A percentile compares a stretch with the other conserved stretches of the same genome.
phyloP scores from a whole-genome alignment of 306 rosid species.

The Corylus heterophylla region DNA sequence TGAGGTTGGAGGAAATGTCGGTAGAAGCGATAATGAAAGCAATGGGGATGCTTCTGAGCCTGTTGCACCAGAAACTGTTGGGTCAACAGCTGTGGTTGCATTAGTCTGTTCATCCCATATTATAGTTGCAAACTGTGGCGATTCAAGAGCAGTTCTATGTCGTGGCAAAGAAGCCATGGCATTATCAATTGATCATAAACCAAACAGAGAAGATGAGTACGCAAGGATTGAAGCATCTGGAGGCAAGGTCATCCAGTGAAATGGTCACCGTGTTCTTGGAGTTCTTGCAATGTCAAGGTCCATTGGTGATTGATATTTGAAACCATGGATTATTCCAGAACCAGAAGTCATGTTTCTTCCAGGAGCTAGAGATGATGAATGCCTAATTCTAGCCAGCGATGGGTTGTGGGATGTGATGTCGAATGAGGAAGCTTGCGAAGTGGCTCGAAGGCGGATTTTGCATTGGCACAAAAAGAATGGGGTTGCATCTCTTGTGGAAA shows the following conservation, averaged over 20 bases:
- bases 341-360: slow-evolving; percentile 54
- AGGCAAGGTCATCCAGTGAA: slow-evolving; percentile 61
- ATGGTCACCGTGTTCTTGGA: slow-evolving; percentile 59
- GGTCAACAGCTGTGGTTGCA: slow-evolving; percentile 61
- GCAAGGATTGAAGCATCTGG: slow-evolving; percentile 60
- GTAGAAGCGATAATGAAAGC: slow-evolving; percentile 13
- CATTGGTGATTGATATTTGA: slow-evolving; percentile 63
- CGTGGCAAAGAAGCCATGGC: slow-evolving; percentile 60
- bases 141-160: slow-evolving; percentile 60
- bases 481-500: slow-evolving; percentile 22
- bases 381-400: slow-evolving; percentile 60
- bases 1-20: slow-evolving; percentile 50
- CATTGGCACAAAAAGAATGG: slow-evolving; percentile 62
- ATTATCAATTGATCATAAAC: slow-evolving; percentile 58
- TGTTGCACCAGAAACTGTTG: slow-evolving; percentile 60
- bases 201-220: slow-evolving; percentile 60
- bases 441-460: slow-evolving; percentile 50
- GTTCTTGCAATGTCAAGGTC: slow-evolving; percentile 70
- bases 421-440: slow-evolving; percentile 54
- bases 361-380: slow-evolving; percentile 56
- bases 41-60: slow-evolving; percentile 39
- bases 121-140: slow-evolving; percentile 64
- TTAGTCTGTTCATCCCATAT: slow-evolving; percentile 55
- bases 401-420: slow-evolving; percentile 67
- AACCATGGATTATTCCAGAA: slow-evolving; percentile 63